phyloP scores from a whole-genome alignment of 78 protist species.

The Planoprotostelium fungivorum region DNA sequence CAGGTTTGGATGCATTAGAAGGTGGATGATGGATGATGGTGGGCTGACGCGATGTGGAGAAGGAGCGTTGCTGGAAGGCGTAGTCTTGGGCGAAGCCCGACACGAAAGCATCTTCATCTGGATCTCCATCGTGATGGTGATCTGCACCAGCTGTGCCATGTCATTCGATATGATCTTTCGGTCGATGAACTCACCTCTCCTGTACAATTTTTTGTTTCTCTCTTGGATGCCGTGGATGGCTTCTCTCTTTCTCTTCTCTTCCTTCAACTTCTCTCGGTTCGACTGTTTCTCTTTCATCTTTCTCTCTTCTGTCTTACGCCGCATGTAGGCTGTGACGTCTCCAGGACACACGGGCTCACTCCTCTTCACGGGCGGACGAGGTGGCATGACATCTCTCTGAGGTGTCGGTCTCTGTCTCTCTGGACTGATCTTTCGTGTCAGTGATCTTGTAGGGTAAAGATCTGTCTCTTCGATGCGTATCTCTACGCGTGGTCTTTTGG shows the following conservation, averaged over 20 bases:
- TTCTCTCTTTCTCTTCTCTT: not conserved
- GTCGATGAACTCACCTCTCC: not conserved
- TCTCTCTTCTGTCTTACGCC: not conserved
- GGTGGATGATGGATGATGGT: too few species aligned
- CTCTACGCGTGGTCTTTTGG: not conserved
- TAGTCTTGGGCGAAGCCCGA: not conserved
- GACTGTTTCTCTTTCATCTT: not conserved
- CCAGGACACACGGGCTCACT: not conserved
- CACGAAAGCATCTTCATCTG: not conserved
- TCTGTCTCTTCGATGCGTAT: not conserved
- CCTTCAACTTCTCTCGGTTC: not conserved
- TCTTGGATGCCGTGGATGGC: not conserved
- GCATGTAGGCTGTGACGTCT: not conserved
- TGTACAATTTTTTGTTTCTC: not conserved
- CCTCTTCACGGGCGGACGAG: not conserved
- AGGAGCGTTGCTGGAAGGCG: not conserved
- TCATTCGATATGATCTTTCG: too few species aligned
- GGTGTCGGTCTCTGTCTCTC: not conserved
- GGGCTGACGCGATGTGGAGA: too few species aligned
- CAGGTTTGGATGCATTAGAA: too few species aligned
- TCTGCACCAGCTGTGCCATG: too few species aligned
- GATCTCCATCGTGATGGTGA: too few species aligned
- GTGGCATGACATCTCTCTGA: not conserved
- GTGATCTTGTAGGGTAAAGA: too few species aligned
- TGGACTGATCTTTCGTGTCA: too few species aligned